A percentile compares a stretch with the other conserved stretches of the same genome.
These are phyloP conservation scores for Boletus reticuloceps DNA, from an alignment of 768 basidiomycete genomes.

Conservation along the genomic window DNA sequence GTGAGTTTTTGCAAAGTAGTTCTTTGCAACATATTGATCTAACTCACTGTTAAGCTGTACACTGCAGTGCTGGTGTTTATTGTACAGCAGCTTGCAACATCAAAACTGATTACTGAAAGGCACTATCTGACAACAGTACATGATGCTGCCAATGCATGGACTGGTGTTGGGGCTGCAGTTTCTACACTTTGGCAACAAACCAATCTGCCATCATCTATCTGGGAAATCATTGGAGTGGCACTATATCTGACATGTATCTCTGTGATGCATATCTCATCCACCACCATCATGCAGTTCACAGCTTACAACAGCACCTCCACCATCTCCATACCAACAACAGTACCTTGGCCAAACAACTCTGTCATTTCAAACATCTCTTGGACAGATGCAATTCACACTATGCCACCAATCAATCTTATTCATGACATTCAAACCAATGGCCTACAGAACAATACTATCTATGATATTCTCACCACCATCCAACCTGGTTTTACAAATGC, in stretches of 20 bases:
- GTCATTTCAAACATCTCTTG: neutral
- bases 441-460: constrained; percentile 11
- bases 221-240: constrained; percentile 7
- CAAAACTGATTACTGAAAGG: neutral
- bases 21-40: neutral
- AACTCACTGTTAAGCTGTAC: constrained; percentile 6
- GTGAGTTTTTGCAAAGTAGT: neutral
- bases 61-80: constrained; percentile 16
- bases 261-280: constrained; percentile 18
- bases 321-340: neutral
- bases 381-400: neutral
- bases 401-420: constrained; percentile 1
- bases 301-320: constrained; percentile 5
- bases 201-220: constrained; percentile 7
- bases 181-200: constrained; percentile 12
- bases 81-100: constrained; percentile 16
- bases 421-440: neutral
- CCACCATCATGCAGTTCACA: constrained; percentile 21
- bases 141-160: constrained; percentile 20
- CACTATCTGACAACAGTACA: constrained; percentile 20
- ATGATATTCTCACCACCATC: constrained; percentile 5
- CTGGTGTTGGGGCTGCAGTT: constrained; percentile 20
- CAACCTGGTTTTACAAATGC: neutral
- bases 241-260: constrained; percentile 19
- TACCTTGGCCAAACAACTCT: constrained; percentile 7